Percentiles rank a stretch among this genome's conserved stretches.
These are phyloP conservation scores for Delitschia confertaspora DNA, from an alignment of 495 filamentous ascomycete genomes.

Conservation along the genomic window DNA sequence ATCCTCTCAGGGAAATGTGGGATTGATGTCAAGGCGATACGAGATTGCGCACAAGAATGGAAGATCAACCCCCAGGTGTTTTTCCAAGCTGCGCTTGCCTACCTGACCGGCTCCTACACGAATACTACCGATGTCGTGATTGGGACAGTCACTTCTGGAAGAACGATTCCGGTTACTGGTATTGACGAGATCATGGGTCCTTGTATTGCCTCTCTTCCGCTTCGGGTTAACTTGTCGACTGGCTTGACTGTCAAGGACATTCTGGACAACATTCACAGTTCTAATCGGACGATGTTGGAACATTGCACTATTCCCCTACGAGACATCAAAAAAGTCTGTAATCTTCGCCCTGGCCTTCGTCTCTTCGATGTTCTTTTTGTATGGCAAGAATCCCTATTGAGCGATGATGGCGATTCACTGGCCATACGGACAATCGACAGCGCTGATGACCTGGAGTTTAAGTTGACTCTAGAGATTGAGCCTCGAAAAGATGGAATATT, in stretches of 20 bases:
- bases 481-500: slow-evolving; percentile 40
- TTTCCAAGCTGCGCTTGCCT: slow-evolving; percentile 61
- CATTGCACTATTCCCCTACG: slow-evolving; percentile 51
- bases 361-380: slow-evolving; percentile 66
- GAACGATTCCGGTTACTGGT: slow-evolving; percentile 53
- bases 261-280: slow-evolving; percentile 48
- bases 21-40: background rate
- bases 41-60: slow-evolving; percentile 8
- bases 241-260: slow-evolving; percentile 48
- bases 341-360: slow-evolving; percentile 38
- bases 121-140: slow-evolving; percentile 61
- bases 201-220: slow-evolving; percentile 58
- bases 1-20: background rate
- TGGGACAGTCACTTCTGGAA: slow-evolving; percentile 67
- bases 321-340: slow-evolving; percentile 54
- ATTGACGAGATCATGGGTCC: slow-evolving; percentile 68
- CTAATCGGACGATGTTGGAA: slow-evolving; percentile 51
- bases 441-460: slow-evolving; percentile 62
- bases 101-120: slow-evolving; percentile 52
- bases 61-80: slow-evolving; percentile 47
- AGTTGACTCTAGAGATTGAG: slow-evolving; percentile 61
- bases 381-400: slow-evolving; percentile 62
- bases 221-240: slow-evolving; percentile 46
- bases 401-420: slow-evolving; percentile 25
- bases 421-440: slow-evolving; percentile 44